Evolutionary conservation across 202 grass and related monocot species (phyloP).

Genomic region (Musa balbisiana): DNA sequence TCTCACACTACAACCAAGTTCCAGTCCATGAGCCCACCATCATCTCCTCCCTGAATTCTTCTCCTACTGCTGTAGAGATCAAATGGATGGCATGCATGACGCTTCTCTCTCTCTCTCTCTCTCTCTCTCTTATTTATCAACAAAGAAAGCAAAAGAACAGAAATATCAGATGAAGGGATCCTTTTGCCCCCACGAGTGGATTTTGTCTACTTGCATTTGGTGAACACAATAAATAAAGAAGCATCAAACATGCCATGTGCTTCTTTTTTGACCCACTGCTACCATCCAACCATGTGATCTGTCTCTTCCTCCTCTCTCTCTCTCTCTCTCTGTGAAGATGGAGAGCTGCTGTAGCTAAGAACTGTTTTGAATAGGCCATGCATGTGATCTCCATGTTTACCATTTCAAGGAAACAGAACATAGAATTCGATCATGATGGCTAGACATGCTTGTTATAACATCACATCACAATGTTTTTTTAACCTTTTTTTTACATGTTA

Average conservation of each 20-base stretch:
- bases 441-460: too few species aligned
- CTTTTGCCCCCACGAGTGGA: neutral
- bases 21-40: neutral
- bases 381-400: too few species aligned
- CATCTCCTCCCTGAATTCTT: neutral
- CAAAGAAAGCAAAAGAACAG: too few species aligned
- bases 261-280: neutral
- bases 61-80: neutral
- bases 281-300: slow-evolving; percentile 6
- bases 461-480: too few species aligned
- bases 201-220: neutral
- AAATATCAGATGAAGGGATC: neutral
- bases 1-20: neutral
- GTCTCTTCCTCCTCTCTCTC: neutral
- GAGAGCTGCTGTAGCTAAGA: too few species aligned
- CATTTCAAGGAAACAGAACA: too few species aligned
- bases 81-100: neutral
- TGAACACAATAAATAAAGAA: neutral
- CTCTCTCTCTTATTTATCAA: too few species aligned
- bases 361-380: too few species aligned
- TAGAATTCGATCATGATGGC: too few species aligned
- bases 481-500: too few species aligned
- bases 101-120: neutral
- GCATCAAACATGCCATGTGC: slow-evolving; percentile 18
- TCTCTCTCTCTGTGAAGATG: neutral